phyloP scores from a whole-genome alignment of 164 flowering plant genomes.

The Litsea cubeba region DNA sequence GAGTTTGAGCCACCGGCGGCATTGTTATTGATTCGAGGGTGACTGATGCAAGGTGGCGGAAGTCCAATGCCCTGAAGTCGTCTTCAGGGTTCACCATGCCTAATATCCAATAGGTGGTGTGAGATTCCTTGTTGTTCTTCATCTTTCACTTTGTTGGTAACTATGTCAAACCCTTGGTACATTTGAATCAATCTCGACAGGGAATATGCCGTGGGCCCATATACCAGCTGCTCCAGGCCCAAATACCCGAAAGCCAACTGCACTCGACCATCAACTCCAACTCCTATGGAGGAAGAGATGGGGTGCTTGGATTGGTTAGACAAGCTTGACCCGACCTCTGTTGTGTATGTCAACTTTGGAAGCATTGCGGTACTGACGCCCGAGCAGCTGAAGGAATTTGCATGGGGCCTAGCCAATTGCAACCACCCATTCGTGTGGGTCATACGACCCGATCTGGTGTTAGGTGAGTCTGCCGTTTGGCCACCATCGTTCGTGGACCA shows the following conservation, averaged over 20 bases:
- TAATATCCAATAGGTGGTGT: conserved; percentile 73
- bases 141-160: conserved; percentile 75
- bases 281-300: conserved; percentile 32
- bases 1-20: conserved; percentile 86
- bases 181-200: conserved; percentile 76
- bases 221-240: conserved; percentile 5
- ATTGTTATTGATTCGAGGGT: conserved; percentile 40
- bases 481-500: conserved; percentile 24
- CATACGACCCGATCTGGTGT: conserved; percentile 41
- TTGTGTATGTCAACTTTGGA: conserved; percentile 49
- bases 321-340: conserved; percentile 25
- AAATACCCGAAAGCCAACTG: not conserved
- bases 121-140: conserved; percentile 58
- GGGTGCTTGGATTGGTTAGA: conserved; percentile 40
- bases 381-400: conserved; percentile 40
- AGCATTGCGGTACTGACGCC: conserved; percentile 36
- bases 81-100: conserved; percentile 44
- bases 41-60: conserved; percentile 31
- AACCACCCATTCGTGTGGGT: conserved; percentile 41
- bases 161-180: conserved; percentile 56
- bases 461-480: conserved; percentile 24
- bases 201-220: conserved; percentile 21
- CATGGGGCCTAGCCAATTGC: conserved; percentile 54
- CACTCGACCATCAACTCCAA: conserved; percentile 16
- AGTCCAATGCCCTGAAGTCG: conserved; percentile 50